Conservation (phyloP, 2,329 filamentous ascomycete species). For the Phyllachora maydis region DNA sequence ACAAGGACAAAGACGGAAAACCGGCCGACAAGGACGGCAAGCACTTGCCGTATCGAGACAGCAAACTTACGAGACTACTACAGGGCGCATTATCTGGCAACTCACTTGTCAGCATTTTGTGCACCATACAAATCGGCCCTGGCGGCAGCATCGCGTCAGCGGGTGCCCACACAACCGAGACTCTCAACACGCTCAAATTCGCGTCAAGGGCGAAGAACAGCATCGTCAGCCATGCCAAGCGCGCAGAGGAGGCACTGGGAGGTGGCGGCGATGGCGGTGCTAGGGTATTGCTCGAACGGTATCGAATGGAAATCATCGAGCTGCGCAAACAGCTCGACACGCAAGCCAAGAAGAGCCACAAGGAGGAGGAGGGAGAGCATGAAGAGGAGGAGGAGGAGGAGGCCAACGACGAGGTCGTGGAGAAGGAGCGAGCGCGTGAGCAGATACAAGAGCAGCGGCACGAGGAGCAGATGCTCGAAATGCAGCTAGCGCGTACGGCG, state of each 20-base stretch:
- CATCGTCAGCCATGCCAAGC: conserved; percentile 92
- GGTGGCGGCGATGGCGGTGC: conserved; percentile 68
- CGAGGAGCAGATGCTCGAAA: conserved; percentile 95
- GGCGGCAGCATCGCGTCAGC: conserved; percentile 49
- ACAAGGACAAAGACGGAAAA: conserved; percentile 64
- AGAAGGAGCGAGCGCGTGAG: conserved; percentile 53
- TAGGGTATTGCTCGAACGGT: conserved; percentile 74
- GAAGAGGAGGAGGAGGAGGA: conserved; percentile 42
- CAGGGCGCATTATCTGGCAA: conserved; percentile 86
- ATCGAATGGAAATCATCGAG: conserved; percentile 79
- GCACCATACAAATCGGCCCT: conserved; percentile 81
- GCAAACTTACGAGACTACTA: conserved; percentile 81
- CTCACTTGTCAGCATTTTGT: conserved; percentile 91
- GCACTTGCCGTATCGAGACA: conserved; percentile 91
- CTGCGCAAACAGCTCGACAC: conserved; percentile 61
- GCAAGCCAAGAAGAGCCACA: conserved; percentile 51
- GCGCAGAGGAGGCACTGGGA: conserved; percentile 72
- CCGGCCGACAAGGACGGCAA: conserved; percentile 64
- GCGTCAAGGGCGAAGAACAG: conserved; percentile 94
- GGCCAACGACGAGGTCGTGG: too few species aligned
- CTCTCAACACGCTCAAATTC: conserved; percentile 90
- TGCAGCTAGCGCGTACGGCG: conserved; percentile 89
- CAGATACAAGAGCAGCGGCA: conserved; percentile 71
- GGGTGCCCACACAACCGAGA: conserved; percentile 66
- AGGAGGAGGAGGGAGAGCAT: conserved; percentile 37